Conservation (phyloP, 805 yeast genomes). For the Wickerhamomyces subpelliculosus region DNA sequence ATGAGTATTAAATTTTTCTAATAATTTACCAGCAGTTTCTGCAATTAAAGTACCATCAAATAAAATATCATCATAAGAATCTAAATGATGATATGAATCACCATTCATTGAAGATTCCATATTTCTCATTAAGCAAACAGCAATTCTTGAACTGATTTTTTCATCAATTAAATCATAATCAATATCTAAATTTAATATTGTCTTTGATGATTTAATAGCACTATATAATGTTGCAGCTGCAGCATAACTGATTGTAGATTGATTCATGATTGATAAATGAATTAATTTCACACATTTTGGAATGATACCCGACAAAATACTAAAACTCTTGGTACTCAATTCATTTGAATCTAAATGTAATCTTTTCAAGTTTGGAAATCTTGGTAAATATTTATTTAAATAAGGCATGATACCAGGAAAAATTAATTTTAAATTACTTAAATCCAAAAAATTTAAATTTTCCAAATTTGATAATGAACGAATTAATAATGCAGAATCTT, state of each 20-base stretch:
- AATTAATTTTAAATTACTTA: constrained; percentile 60
- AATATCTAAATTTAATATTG: constrained; percentile 62
- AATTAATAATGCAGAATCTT: constrained; percentile 43
- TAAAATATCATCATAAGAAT: constrained; percentile 50
- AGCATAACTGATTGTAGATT: constrained; percentile 46
- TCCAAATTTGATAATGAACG: constrained; percentile 47
- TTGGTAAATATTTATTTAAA: constrained; percentile 59
- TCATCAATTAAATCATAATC: constrained; percentile 58
- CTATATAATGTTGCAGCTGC: constrained; percentile 61
- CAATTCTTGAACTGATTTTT: constrained; percentile 61
- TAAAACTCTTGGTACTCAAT: constrained; percentile 47
- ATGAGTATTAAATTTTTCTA: constrained; percentile 31
- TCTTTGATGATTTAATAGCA: constrained; percentile 57
- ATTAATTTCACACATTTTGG: constrained; percentile 61
- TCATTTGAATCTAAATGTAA: constrained; percentile 68
- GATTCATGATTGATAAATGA: constrained; percentile 65
- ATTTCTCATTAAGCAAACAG: constrained; percentile 75
- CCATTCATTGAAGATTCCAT: constrained; percentile 54
- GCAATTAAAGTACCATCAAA: constrained; percentile 72
- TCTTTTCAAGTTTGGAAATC: constrained; percentile 55
- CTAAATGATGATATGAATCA: constrained; percentile 24
- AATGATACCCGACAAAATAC: constrained; percentile 57
- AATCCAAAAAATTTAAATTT: constrained; percentile 61
- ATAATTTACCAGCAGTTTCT: constrained; percentile 62
- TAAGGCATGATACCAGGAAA: constrained; percentile 57